Percentiles rank a stretch among this genome's conserved stretches.
Conservation (phyloP, 495 filamentous ascomycete genomes). For the Poronia punctata region DNA sequence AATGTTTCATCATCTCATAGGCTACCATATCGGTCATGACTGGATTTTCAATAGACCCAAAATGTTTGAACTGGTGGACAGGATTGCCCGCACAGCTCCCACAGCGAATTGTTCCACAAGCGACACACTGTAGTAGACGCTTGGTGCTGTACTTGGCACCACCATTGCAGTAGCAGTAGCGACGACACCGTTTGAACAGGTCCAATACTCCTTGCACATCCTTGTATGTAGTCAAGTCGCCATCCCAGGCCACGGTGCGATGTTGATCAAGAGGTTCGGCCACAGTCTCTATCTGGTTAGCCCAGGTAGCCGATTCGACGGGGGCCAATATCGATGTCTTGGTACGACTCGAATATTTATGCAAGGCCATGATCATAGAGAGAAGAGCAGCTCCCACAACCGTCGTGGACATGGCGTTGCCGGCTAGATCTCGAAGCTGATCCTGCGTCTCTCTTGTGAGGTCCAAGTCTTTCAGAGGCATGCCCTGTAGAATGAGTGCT, state of each 20-base stretch:
- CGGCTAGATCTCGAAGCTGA: constrained; percentile 66
- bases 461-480: constrained; percentile 56
- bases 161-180: constrained; percentile 29
- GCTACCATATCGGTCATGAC: constrained; percentile 7
- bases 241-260: too few species aligned
- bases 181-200: constrained; percentile 13
- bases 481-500: constrained; percentile 61
- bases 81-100: constrained; percentile 31
- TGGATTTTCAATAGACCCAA: not conserved
- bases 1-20: constrained; percentile 11
- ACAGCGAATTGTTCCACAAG: constrained; percentile 18
- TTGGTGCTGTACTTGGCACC: constrained; percentile 23
- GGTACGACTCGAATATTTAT: constrained; percentile 7
- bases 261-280: too few species aligned
- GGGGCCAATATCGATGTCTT: too few species aligned
- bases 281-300: too few species aligned
- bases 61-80: constrained; percentile 15
- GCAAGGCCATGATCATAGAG: constrained; percentile 28
- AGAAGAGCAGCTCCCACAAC: constrained; percentile 61
- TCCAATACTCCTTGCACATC: not conserved
- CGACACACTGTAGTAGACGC: constrained; percentile 12
- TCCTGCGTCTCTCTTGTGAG: constrained; percentile 57
- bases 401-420: constrained; percentile 79
- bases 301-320: too few species aligned
- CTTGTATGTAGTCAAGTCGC: not conserved